phyloP scores from a whole-genome alignment of 768 basidiomycete genomes.

The Mycena crocata region DNA sequence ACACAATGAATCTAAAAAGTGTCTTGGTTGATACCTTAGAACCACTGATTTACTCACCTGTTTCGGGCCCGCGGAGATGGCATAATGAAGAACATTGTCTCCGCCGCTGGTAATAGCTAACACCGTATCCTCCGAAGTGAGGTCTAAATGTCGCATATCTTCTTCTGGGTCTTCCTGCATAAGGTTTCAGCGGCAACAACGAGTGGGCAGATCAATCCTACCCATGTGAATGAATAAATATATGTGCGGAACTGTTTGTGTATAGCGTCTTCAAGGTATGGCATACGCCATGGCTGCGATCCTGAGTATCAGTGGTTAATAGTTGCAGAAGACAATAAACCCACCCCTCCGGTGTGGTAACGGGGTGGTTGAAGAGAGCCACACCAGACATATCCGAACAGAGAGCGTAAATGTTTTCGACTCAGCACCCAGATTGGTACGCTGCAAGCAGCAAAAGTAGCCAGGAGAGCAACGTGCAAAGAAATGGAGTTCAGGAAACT shows the following conservation, averaged over 20 bases:
- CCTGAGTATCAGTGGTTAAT: not conserved
- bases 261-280: not conserved
- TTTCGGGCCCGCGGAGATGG: slow-evolving; percentile 44
- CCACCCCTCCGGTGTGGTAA: not conserved
- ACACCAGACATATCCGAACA: not conserved
- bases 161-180: slow-evolving; percentile 13
- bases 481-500: not conserved
- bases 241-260: slow-evolving; percentile 49
- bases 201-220: slow-evolving; percentile 61
- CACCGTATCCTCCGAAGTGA: slow-evolving; percentile 64
- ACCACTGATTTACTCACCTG: not conserved
- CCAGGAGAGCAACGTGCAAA: not conserved
- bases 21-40: not conserved
- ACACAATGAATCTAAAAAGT: slow-evolving; percentile 16
- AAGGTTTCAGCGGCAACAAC: not conserved
- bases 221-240: slow-evolving; percentile 63
- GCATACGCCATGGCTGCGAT: slow-evolving; percentile 8
- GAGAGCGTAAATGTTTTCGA: not conserved
- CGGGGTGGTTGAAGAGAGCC: not conserved
- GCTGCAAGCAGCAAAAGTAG: not conserved
- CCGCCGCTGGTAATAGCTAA: slow-evolving; percentile 73
- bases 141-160: slow-evolving; percentile 53
- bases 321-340: not conserved
- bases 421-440: not conserved
- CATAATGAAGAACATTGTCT: slow-evolving; percentile 74